A percentile compares a stretch with the other conserved stretches of the same genome.
Conservation (phyloP, 2,329 filamentous ascomycete genomes). For the Exophiala dermatitidis region DNA sequence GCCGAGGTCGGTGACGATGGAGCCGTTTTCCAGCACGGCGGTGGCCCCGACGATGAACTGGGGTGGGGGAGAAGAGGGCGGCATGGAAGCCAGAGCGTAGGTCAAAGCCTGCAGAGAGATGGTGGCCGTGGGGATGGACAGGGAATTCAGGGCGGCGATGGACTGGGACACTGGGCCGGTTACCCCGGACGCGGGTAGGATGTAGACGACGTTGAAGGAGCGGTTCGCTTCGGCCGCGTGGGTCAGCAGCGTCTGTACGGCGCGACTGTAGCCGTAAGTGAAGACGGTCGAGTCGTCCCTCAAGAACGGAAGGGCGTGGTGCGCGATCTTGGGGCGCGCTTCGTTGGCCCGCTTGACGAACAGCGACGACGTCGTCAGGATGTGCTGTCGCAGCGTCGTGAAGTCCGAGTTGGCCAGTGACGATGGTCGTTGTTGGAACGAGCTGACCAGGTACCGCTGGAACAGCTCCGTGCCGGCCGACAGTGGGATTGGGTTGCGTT, state of each 20-base stretch:
- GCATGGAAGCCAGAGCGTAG: conserved; percentile 18
- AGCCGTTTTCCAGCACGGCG: conserved; percentile 88
- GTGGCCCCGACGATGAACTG: conserved; percentile 63
- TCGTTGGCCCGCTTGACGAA: conserved; percentile 74
- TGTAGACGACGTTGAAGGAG: conserved; percentile 77
- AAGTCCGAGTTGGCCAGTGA: conserved; percentile 55
- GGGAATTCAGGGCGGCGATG: conserved; percentile 14
- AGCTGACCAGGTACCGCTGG: conserved; percentile 82
- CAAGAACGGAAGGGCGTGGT: conserved; percentile 70
- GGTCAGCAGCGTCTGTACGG: conserved; percentile 69
- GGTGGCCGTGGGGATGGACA: conserved; percentile 16
- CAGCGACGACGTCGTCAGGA: conserved; percentile 75
- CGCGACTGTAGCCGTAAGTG: conserved; percentile 80
- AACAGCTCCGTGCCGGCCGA: conserved; percentile 94
- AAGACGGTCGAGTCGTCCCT: conserved; percentile 73
- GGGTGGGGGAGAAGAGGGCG: conserved; percentile 8
- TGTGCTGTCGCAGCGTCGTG: conserved; percentile 71
- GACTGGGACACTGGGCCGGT: not conserved
- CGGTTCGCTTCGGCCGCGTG: conserved; percentile 47
- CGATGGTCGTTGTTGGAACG: conserved; percentile 49
- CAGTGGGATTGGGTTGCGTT: conserved; percentile 83
- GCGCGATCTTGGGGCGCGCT: conserved; percentile 75
- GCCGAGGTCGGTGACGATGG: conserved; percentile 81
- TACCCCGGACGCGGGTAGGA: conserved; percentile 38
- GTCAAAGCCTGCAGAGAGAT: conserved; percentile 19